Evolutionary conservation across 345 rosid genomes (phyloP).

Genomic region (Euclidium syriacum): DNA sequence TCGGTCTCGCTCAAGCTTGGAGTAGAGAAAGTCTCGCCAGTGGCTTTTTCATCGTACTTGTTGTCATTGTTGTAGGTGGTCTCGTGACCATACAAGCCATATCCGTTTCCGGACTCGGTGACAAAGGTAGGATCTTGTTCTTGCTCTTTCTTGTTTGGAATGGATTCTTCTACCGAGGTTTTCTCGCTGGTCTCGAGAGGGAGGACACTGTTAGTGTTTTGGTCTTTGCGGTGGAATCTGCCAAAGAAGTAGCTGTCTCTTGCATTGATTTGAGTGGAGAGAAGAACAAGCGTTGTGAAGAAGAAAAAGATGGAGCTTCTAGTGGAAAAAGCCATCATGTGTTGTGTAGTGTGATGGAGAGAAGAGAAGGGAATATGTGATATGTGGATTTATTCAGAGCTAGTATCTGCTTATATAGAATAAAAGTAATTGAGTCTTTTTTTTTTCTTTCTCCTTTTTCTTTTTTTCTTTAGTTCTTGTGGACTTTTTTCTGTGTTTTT

Average conservation of each 20-base stretch:
- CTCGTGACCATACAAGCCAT: constrained; percentile 38
- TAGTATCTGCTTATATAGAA: constrained; percentile 25
- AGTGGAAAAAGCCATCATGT: constrained; percentile 35
- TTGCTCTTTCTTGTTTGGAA: constrained; percentile 25
- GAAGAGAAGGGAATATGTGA: constrained; percentile 14
- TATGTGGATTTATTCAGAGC: constrained; percentile 13
- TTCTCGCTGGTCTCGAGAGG: constrained; percentile 31
- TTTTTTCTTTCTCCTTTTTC: not conserved
- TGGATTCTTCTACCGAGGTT: constrained; percentile 13
- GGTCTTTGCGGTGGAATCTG: constrained; percentile 27
- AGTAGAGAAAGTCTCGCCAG: constrained; percentile 22
- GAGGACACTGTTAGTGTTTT: constrained; percentile 16
- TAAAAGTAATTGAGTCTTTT: not conserved
- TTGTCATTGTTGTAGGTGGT: constrained; percentile 20
- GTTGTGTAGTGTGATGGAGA: constrained; percentile 11
- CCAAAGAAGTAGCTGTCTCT: constrained; percentile 41
- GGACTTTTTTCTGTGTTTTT: constrained; percentile 19
- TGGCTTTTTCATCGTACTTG: constrained; percentile 23
- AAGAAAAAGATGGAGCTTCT: constrained; percentile 24
- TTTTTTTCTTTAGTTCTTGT: constrained; percentile 19
- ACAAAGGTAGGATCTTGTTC: constrained; percentile 30
- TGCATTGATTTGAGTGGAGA: constrained; percentile 33
- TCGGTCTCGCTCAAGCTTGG: constrained; percentile 28
- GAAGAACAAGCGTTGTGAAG: constrained; percentile 24
- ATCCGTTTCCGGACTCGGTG: constrained; percentile 28